Conservation (phyloP, 73 alveolate species). For the Paramecium sexaurelia region DNA sequence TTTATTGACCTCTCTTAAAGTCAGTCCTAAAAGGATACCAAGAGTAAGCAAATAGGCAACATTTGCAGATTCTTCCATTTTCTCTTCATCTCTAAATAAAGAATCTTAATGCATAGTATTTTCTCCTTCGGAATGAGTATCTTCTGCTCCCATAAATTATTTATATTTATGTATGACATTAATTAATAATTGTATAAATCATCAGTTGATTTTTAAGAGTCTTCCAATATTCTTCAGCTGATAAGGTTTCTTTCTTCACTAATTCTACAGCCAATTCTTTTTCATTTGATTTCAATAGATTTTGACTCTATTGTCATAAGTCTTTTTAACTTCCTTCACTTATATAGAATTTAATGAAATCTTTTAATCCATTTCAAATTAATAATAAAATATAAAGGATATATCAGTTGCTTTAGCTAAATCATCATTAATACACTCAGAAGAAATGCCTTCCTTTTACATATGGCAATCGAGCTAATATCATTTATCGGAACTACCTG, state of each 20-base stretch:
- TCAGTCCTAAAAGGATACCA: constrained; percentile 53
- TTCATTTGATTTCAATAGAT: constrained; percentile 70
- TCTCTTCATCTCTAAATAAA: constrained; percentile 45
- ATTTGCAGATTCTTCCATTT: constrained; percentile 37
- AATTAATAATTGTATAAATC: neutral
- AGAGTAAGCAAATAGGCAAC: constrained; percentile 34
- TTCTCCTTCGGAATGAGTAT: constrained; percentile 11
- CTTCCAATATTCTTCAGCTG: constrained; percentile 66
- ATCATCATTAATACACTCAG: no score
- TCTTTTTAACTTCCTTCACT: constrained; percentile 73
- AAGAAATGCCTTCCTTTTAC: constrained; percentile 91
- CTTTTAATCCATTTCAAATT: constrained; percentile 84
- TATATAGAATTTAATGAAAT: constrained; percentile 62
- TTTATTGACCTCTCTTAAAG: constrained; percentile 32
- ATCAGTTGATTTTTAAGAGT: neutral
- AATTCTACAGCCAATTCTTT: constrained; percentile 73
- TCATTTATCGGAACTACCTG: constrained; percentile 92
- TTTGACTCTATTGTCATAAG: no score
- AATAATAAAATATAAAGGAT: constrained; percentile 76
- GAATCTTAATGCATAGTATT: neutral
- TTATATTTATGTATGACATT: neutral
- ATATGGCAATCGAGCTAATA: constrained; percentile 90
- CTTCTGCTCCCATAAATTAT: constrained; percentile 44
- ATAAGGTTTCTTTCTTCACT: constrained; percentile 70
- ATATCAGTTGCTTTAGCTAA: constrained; percentile 77